Evolutionary conservation across 2,329 filamentous ascomycete species (phyloP).

Genomic region (Cordyceps farinosa): DNA sequence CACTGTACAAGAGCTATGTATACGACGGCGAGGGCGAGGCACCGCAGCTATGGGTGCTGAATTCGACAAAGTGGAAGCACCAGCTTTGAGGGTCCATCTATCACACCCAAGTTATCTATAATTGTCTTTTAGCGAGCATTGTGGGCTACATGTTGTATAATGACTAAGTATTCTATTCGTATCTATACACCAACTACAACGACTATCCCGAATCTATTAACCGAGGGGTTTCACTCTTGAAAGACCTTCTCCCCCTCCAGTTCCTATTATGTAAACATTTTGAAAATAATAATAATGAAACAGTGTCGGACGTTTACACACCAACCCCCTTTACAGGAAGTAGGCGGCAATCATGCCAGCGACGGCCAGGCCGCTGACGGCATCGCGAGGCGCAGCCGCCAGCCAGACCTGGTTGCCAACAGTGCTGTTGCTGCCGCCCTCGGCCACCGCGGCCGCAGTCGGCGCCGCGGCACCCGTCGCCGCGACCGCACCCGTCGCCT

Average conservation of each 20-base stretch:
- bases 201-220: not conserved
- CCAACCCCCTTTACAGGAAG: conserved; percentile 35
- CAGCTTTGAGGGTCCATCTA: conserved; percentile 8
- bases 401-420: conserved; percentile 3
- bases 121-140: not conserved
- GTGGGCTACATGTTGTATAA: not conserved
- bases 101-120: not conserved
- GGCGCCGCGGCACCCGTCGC: not conserved
- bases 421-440: not conserved
- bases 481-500: too few species aligned
- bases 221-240: not conserved
- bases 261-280: not conserved
- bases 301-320: too few species aligned
- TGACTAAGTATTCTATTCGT: not conserved
- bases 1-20: conserved; percentile 34
- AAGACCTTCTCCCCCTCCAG: not conserved
- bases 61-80: conserved; percentile 20
- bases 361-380: conserved; percentile 33
- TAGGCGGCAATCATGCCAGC: conserved; percentile 39
- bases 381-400: conserved; percentile 28
- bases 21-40: conserved; percentile 24
- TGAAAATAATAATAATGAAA: not conserved
- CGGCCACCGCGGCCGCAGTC: not conserved
- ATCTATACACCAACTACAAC: not conserved
- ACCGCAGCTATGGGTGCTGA: conserved; percentile 33